Base-by-base conservation (phyloP, 176 grass and related monocot genomes). In the Phoenix dactylifera region DNA sequence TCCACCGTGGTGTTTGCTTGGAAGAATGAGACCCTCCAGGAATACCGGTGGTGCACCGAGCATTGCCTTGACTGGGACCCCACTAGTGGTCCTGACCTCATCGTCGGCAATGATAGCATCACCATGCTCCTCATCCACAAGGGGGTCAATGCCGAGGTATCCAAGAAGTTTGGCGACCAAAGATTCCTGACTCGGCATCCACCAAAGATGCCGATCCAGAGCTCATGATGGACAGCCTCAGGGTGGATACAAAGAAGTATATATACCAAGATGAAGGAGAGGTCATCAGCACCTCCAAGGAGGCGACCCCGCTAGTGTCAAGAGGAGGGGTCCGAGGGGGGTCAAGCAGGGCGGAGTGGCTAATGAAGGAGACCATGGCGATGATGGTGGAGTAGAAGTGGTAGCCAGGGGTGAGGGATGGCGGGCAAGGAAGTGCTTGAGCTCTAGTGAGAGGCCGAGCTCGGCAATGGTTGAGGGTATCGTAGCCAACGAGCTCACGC, bases 11-110 rank as follows among this genome's bases (percentile, higher is more conserved):
- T 98, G 1, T 92, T 92, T 57, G 87, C 87, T 0, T 97, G 87
- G 84, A 97, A 97, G 73, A 81, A 87, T 32, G 87, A 97, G 76
- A 91, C 93, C 0, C 81, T 92, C 48, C 72, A 85, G 75, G 87
- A 97, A 78, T 97, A 97, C 84, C 88, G 92, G 87, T 97, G 87
- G 93, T 91, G 87, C 81, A 92, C 84, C 49, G 87, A 97, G 81
- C 76, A 84, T 6, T 83, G 87, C 79, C 87, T 97, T 26, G 81
- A 97, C 63, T 88, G 84, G 87, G 84, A 84, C 50, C 54, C 7
- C 5, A 72, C 14, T 1, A 80, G 87, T 3, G 87, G 84, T 4
- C 87, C 92, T 4, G 81, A 97, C 66, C 92, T 96, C 78, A 90
- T 97, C 69, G 83, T 91, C 56, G 87, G 91, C 20, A 87, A 91